Percentiles rank a stretch among this genome's conserved stretches.
Evolutionary conservation across 352 stramenopile genomes (phyloP).

Genomic region (Phytophthora brassicae): DNA sequence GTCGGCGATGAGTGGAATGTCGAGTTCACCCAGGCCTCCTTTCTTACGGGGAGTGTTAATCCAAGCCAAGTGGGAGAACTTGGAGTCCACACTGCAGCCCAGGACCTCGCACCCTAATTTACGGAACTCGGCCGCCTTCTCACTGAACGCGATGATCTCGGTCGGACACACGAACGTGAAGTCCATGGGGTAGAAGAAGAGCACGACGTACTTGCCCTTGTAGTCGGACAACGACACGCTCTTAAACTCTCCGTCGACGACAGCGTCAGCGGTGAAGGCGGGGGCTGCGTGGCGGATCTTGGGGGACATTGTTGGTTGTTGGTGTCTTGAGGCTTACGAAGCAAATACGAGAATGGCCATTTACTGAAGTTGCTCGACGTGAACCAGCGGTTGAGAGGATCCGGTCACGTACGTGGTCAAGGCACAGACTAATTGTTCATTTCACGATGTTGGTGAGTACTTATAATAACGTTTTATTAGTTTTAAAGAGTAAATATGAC

Average conservation of each 20-base stretch:
- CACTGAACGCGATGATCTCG: constrained; percentile 90
- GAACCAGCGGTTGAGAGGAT: too few species aligned
- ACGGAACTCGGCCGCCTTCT: constrained; percentile 75
- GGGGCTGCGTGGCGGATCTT: constrained; percentile 70
- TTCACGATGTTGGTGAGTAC: too few species aligned
- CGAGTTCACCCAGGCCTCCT: constrained; percentile 87
- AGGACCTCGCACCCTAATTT: constrained; percentile 83
- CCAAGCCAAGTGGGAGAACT: constrained; percentile 89
- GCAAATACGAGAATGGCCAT: not conserved
- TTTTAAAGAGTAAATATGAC: too few species aligned
- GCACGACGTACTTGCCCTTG: constrained; percentile 89
- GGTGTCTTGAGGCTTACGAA: not conserved
- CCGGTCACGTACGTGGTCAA: too few species aligned
- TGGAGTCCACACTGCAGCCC: constrained; percentile 82
- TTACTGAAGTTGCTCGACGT: too few species aligned
- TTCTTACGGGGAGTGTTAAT: constrained; percentile 90
- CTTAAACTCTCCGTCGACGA: constrained; percentile 86
- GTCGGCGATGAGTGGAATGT: constrained; percentile 91
- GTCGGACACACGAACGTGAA: constrained; percentile 93
- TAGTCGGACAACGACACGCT: constrained; percentile 84
- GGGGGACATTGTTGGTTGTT: constrained; percentile 40
- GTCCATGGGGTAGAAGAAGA: constrained; percentile 93
- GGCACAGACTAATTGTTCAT: too few species aligned
- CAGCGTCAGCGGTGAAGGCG: constrained; percentile 70
- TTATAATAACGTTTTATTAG: too few species aligned